Evolutionary conservation across 164 flowering plant species (phyloP), one percentile per base, ranked within the genome.

Genomic region (Kingdonia uniflora): DNA sequence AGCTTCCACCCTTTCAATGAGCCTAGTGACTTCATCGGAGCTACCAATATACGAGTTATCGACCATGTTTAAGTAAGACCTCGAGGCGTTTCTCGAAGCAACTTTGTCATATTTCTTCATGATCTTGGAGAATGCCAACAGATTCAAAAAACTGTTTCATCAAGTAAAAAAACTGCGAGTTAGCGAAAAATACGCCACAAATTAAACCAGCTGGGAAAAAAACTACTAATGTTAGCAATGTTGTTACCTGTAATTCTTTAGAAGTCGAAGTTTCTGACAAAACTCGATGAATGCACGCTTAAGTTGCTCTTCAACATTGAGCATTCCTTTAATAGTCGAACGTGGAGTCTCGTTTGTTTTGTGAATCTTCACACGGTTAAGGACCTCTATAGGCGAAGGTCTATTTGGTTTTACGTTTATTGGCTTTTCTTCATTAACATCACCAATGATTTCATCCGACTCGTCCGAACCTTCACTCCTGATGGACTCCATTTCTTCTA

Each of bases 71-170:
- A 83, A 55, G 74, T 83, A 83, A 58, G 74, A 47, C 49, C 61
- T 73, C 12, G 86, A 74, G 29, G 86, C 86, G 60, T 51, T 73
- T 51, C 82, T 60, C 20, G 69, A 65, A 57, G 81, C 67, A 20
- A 73, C 65, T 81, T 82, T 87, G 61, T 84, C 92, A 68, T 84
- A 82, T 56, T 82, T 84, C 80, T 84, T 84, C 85, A 80, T 66
- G 67, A 83, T 81, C 73, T 87, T 84, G 44, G 88, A 87, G 64
- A 80, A 71, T 0, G 87, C 95, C 65, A 77, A 41, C 39, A 66
- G 68, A 59, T 84, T 84, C 65, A 82, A 47, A 70, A 80, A 87
- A 68, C 87, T 84, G 75, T 11, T 14, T 51, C 70, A 17, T 20
- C 29, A 47, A 10, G 8, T 5, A 1, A 1, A 1, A 10, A 7